phyloP scores from a whole-genome alignment of 1,139 yeast genomes.

The Suhomyces ambrosiae region DNA sequence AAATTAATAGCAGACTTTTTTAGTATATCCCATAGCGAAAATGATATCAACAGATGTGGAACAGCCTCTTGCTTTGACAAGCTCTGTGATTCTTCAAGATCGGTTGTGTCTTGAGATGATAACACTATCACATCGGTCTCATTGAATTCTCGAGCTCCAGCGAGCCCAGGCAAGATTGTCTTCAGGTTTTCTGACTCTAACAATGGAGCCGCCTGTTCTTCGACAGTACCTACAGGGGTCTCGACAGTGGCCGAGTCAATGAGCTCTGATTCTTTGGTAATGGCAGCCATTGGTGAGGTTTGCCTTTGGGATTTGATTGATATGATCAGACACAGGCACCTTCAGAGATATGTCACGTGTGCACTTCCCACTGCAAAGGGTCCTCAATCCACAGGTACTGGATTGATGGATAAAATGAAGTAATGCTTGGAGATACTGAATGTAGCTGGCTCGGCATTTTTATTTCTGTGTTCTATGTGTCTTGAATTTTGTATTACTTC shows the following conservation, averaged over 20 bases:
- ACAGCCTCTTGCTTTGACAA: not conserved
- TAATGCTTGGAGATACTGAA: no score
- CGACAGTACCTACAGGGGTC: not conserved
- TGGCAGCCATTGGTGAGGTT: conserved; percentile 3
- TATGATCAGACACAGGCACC: no score
- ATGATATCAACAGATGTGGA: conserved; percentile 2
- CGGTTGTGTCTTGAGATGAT: conserved; percentile 8
- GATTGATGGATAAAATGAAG: no score
- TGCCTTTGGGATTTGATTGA: not conserved
- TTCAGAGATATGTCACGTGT: conserved; percentile 1
- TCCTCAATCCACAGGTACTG: no score
- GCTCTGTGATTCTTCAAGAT: conserved; percentile 2
- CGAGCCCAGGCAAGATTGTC: conserved; percentile 4
- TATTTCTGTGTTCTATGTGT: no score
- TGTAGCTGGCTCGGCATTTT: no score
- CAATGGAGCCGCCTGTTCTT: not conserved
- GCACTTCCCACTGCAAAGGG: no score
- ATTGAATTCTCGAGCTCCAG: not conserved
- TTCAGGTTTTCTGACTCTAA: not conserved
- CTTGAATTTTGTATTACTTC: no score
- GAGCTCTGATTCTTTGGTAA: conserved; percentile 5
- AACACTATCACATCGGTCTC: conserved; percentile 8
- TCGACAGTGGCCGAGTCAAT: conserved; percentile 1
- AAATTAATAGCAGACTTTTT: conserved; percentile 69
- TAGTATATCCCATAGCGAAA: conserved; percentile 35